A percentile compares a stretch with the other conserved stretches of the same genome.
Evolutionary conservation across 78 protist species (phyloP).

Genomic region (Dictyostelium capitatum): DNA sequence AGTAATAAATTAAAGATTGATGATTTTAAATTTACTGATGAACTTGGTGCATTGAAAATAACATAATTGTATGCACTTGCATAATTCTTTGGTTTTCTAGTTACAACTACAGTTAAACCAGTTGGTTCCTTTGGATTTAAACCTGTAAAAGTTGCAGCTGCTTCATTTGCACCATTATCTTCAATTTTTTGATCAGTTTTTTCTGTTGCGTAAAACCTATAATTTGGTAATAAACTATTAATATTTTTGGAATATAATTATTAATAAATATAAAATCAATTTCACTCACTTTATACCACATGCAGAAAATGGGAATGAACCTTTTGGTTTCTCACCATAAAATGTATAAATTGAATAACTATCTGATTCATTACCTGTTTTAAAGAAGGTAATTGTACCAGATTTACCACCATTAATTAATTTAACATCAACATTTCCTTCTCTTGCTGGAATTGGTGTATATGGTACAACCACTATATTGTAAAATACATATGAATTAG

Average conservation of each 20-base stretch:
- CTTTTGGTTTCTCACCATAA: constrained; percentile 33
- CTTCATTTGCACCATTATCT: constrained; percentile 26
- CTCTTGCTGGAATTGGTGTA: constrained; percentile 48
- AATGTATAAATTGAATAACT: constrained; percentile 27
- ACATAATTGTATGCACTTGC: constrained; percentile 22
- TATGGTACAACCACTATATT: not conserved
- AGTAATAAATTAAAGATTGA: not conserved
- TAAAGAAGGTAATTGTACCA: constrained; percentile 22
- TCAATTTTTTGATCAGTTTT: not conserved
- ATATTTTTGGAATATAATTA: too few species aligned
- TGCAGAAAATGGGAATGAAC: constrained; percentile 52
- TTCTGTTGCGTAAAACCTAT: constrained; percentile 17
- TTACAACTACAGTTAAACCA: constrained; percentile 29
- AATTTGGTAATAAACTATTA: too few species aligned
- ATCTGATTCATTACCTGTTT: constrained; percentile 33
- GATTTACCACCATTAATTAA: constrained; percentile 35
- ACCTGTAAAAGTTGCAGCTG: constrained; percentile 16
- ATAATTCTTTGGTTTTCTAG: constrained; percentile 17
- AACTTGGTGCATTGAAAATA: constrained; percentile 29
- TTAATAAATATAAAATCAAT: too few species aligned
- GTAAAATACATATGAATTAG: not conserved
- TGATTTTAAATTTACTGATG: not conserved
- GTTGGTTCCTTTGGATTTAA: constrained; percentile 49
- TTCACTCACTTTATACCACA: too few species aligned
- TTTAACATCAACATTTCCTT: constrained; percentile 20